Evolutionary conservation across 1,284 basidiomycete species (phyloP), one percentile per base, ranked within the genome.

Genomic region (Grifola frondosa): DNA sequence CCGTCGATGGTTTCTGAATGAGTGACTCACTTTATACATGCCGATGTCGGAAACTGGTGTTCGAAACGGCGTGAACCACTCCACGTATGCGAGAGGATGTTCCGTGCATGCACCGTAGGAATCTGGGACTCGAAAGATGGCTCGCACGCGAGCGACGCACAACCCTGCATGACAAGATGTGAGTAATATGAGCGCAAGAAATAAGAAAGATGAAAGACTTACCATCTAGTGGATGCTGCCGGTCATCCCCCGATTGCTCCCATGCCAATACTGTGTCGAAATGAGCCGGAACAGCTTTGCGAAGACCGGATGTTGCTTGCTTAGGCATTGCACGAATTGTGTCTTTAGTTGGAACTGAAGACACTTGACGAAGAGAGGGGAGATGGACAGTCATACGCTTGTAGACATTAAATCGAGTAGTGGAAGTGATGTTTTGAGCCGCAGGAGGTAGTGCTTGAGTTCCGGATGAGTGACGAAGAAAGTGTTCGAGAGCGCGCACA

Each of bases 51-150:
- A 15, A 21, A 49, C 50, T 4, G n/a, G 40, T 5, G n/a, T 22
- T 3, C 25, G 38, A 20, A 57, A 43, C 13, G 52, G 43, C 6
- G 50, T 54, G 43, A 58, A 60, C 57, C 57, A 61, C 32, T 62
- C 50, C n/a, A 61, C 46, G 30, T 57, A 61, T 11, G 55, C 56
- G 2, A 57, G 34, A 3, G 50, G 48, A 11, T 44, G 26, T 16
- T 25, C 30, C 15, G 33, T 16, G 3, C 34, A 36, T 10, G 16
- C 15, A 6, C n/a, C 22, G 20, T 32, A 37, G 15, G 47, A 24
- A 6, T 36, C 17, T 4, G 50, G 41, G 0, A 39, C 38, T 5
- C 21, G 20, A 29, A 57, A 55, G 12, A 52, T 44, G 4, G 42
- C 48, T 13, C 43, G 40, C 2, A 59, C 53, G n/a, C 45, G 54